These are phyloP conservation scores for Myriosclerotinia duriaeana DNA, from an alignment of 2,329 filamentous ascomycete genomes.

Conservation along the genomic window DNA sequence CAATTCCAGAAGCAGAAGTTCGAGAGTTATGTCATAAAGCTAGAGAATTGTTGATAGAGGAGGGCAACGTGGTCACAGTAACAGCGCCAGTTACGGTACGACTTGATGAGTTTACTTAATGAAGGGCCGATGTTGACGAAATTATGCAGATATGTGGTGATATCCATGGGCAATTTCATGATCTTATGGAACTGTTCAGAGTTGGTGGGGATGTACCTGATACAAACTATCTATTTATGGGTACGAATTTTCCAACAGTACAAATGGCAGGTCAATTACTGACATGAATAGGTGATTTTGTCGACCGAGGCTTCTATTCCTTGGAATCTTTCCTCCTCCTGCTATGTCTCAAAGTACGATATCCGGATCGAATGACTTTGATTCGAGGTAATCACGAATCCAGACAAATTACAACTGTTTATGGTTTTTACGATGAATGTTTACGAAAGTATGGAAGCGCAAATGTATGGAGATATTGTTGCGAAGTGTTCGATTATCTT, in stretches of 20 bases:
- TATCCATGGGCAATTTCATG: conserved; percentile 95
- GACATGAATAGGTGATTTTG: conserved; percentile 72
- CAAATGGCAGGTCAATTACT: conserved; percentile 19
- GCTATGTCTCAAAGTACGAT: conserved; percentile 93
- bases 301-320: conserved; percentile 97
- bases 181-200: conserved; percentile 93
- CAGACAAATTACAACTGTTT: conserved; percentile 93
- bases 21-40: conserved; percentile 97
- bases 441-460: conserved; percentile 93
- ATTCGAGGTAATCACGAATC: conserved; percentile 96
- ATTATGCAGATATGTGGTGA: conserved; percentile 79
- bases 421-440: conserved; percentile 98
- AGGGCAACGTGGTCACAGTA: conserved; percentile 95
- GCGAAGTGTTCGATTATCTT: conserved; percentile 98
- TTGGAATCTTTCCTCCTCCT: conserved; percentile 95
- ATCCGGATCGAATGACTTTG: conserved; percentile 93
- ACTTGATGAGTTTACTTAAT: not conserved
- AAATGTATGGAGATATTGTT: conserved; percentile 96
- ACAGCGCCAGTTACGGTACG: conserved; percentile 86
- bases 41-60: conserved; percentile 91
- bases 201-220: conserved; percentile 93
- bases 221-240: conserved; percentile 97
- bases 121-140: conserved; percentile 28
- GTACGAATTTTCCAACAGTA: conserved; percentile 46
- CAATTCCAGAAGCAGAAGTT: conserved; percentile 93